Percentiles rank a stretch among this genome's conserved stretches.
Evolutionary conservation across 106 monocot species (phyloP).

Genomic region (Apostasia shenzhenica): DNA sequence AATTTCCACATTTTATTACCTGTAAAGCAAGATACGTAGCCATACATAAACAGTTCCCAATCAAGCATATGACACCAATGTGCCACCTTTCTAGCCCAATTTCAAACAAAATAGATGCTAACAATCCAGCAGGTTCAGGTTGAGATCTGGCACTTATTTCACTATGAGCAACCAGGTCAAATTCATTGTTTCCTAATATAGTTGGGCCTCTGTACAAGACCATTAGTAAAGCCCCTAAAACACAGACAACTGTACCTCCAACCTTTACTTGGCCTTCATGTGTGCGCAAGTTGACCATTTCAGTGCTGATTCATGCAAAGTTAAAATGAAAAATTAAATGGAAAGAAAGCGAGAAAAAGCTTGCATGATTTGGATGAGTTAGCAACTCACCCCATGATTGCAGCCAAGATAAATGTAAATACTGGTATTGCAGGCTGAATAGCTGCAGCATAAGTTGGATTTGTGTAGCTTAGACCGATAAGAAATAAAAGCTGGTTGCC

Average conservation of each 20-base stretch:
- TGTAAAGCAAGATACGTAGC: slow-evolving; percentile 78
- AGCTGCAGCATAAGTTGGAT: slow-evolving; percentile 88
- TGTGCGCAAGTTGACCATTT: slow-evolving; percentile 53
- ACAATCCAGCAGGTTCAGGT: slow-evolving; percentile 48
- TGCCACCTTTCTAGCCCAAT: slow-evolving; percentile 63
- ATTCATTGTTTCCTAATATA: slow-evolving; percentile 36
- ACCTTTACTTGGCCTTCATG: slow-evolving; percentile 60
- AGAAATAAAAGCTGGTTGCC: slow-evolving; percentile 90
- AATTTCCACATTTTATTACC: slow-evolving; percentile 27
- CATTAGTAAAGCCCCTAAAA: slow-evolving; percentile 74
- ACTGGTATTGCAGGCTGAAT: slow-evolving; percentile 81
- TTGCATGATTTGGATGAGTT: neutral
- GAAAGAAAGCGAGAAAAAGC: neutral
- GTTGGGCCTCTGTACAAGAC: slow-evolving; percentile 69
- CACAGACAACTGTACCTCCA: slow-evolving; percentile 66
- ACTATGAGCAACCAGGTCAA: slow-evolving; percentile 31
- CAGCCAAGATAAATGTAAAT: slow-evolving; percentile 81
- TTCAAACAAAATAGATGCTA: slow-evolving; percentile 19
- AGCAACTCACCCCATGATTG: slow-evolving; percentile 52
- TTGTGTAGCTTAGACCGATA: slow-evolving; percentile 84
- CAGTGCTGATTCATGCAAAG: slow-evolving; percentile 39
- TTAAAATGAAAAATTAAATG: neutral
- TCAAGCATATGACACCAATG: slow-evolving; percentile 72
- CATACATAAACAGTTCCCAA: slow-evolving; percentile 91
- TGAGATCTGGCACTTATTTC: slow-evolving; percentile 50